A percentile compares a stretch with the other conserved stretches of the same genome.
These are phyloP conservation scores for Scenedesmus sp. DNA, from an alignment of 163 green algal genomes.

Conservation along the genomic window DNA sequence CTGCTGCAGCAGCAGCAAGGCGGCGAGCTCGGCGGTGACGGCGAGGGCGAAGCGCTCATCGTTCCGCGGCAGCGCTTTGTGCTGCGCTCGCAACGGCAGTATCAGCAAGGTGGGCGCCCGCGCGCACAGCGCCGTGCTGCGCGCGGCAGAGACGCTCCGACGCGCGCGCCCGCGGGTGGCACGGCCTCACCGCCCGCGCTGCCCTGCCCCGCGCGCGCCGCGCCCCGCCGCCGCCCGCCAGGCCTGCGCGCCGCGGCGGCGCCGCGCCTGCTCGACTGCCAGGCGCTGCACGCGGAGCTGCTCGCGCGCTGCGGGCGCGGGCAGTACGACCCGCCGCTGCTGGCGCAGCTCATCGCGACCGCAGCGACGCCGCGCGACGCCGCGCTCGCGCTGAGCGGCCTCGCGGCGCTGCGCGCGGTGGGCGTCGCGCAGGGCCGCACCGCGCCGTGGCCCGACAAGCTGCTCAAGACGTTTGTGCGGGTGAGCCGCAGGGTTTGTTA, in stretches of 20 bases:
- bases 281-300: conserved; percentile 11
- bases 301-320: conserved; percentile 11
- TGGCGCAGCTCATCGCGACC: conserved; percentile 3
- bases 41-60: too few species aligned
- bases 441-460: conserved; percentile 5
- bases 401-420: conserved; percentile 7
- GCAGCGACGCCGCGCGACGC: not conserved
- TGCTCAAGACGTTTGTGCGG: conserved; percentile 25
- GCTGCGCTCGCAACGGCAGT: not conserved
- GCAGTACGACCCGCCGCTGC: not conserved
- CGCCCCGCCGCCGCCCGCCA: too few species aligned
- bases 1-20: not conserved
- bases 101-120: not conserved
- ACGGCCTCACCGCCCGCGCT: too few species aligned
- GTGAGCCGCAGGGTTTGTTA: too few species aligned
- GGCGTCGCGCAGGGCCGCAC: not conserved
- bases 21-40: too few species aligned
- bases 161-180: too few species aligned
- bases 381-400: conserved; percentile 6
- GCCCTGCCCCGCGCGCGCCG: too few species aligned
- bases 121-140: not conserved
- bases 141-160: too few species aligned
- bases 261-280: not conserved
- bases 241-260: too few species aligned
- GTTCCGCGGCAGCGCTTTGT: conserved; percentile 9